Conservation (phyloP, 805 yeast species). For the Yarrowia deformans region DNA sequence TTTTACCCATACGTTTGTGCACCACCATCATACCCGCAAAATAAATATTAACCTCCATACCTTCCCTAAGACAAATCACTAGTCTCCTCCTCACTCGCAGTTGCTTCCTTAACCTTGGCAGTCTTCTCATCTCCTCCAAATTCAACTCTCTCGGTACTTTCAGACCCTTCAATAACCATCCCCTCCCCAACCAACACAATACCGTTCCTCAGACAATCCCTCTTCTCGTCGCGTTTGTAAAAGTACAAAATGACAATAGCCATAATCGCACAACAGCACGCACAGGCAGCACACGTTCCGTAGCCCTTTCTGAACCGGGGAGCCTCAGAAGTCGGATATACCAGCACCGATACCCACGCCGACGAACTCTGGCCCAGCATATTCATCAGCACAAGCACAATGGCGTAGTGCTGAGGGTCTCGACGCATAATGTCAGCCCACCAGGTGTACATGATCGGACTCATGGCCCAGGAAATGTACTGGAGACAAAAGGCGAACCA, state of each 20-base stretch:
- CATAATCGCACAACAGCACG: slow-evolving; percentile 35
- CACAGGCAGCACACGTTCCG: slow-evolving; percentile 43
- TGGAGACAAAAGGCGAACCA: slow-evolving; percentile 11
- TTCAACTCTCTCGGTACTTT: neutral
- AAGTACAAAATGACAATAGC: slow-evolving; percentile 57
- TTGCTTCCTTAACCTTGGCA: neutral
- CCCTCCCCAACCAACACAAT: slow-evolving; percentile 45
- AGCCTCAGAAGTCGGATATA: slow-evolving; percentile 50
- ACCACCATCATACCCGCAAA: too few species aligned
- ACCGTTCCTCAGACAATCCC: slow-evolving; percentile 57
- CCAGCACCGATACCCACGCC: slow-evolving; percentile 59
- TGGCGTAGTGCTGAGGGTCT: slow-evolving; percentile 59
- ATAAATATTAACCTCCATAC: too few species aligned
- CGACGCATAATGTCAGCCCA: slow-evolving; percentile 50
- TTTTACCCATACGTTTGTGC: too few species aligned
- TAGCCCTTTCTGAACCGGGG: slow-evolving; percentile 48
- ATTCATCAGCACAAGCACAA: slow-evolving; percentile 59
- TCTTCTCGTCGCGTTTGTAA: slow-evolving; percentile 62
- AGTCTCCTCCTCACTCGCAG: neutral
- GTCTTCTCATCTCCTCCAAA: neutral
- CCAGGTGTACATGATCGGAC: slow-evolving; percentile 5
- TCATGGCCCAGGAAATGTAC: neutral
- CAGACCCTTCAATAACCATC: neutral
- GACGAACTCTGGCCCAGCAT: slow-evolving; percentile 60
- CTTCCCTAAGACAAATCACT: neutral